Percentiles rank a stretch among this genome's conserved stretches.
These are phyloP conservation scores for Exophiala mesophila DNA, from an alignment of 2,329 filamentous ascomycete species.

Conservation along the genomic window DNA sequence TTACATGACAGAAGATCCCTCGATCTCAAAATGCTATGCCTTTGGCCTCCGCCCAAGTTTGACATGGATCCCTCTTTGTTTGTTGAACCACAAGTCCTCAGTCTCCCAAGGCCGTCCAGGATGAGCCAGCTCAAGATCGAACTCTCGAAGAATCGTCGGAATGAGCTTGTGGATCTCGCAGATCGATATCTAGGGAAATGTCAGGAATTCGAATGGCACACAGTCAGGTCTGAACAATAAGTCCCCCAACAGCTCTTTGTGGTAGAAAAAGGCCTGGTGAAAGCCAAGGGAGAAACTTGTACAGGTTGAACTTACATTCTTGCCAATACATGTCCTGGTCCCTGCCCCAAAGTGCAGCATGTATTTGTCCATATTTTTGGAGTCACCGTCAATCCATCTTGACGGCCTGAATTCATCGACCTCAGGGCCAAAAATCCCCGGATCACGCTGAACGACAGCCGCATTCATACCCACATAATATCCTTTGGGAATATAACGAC, in stretches of 20 bases:
- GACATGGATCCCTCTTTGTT: conserved; percentile 6
- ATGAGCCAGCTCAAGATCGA: conserved; percentile 1
- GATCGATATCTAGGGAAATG: conserved; percentile 8
- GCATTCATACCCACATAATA: conserved; percentile 6
- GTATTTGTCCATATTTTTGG: conserved; percentile 7
- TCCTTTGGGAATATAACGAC: conserved; percentile 2
- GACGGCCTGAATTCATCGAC: conserved; percentile 19
- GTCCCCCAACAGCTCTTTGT: too few relatives aligned
- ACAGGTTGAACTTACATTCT: conserved; percentile 2
- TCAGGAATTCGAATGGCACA: too few relatives aligned
- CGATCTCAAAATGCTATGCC: too few relatives aligned
- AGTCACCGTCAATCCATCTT: conserved; percentile 19
- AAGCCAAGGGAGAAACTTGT: not conserved
- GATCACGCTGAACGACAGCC: conserved; percentile 15
- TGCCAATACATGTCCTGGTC: conserved; percentile 4
- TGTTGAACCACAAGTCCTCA: conserved; percentile 4
- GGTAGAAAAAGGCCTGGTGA: too few relatives aligned
- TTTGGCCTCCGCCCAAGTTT: not conserved
- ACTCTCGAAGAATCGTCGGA: conserved; percentile 7
- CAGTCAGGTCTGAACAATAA: too few relatives aligned
- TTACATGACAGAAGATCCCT: too few relatives aligned
- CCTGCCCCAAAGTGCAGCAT: conserved; percentile 5
- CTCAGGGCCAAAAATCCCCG: conserved; percentile 21
- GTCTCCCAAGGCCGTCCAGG: conserved; percentile 5
- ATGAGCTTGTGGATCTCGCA: conserved; percentile 8